phyloP scores from a whole-genome alignment of 139 green algal genomes.

The Penium margaritaceum region DNA sequence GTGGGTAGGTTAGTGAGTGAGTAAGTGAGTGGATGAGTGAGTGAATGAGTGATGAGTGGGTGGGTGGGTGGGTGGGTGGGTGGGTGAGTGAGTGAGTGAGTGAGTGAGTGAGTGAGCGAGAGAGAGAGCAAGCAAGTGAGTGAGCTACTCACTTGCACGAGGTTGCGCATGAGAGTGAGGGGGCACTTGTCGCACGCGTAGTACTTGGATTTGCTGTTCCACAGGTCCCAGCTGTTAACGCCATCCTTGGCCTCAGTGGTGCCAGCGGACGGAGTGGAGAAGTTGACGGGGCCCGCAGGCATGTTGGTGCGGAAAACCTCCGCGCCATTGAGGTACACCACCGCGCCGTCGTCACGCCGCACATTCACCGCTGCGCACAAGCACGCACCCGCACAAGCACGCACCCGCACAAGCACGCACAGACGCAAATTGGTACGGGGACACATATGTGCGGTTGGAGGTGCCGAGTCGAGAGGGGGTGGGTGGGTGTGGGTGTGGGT shows the following conservation, averaged over 20 bases:
- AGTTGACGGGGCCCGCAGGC: conserved; percentile 2
- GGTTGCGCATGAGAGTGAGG: too few relatives aligned
- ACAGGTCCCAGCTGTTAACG: neutral
- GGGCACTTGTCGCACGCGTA: conserved; percentile 5
- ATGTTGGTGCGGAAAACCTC: conserved; percentile 23
- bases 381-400: neutral
- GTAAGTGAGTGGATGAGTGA: too few relatives aligned
- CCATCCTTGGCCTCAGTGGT: neutral
- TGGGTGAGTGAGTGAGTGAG: too few relatives aligned
- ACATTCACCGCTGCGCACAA: conserved; percentile 3
- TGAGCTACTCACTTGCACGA: too few relatives aligned
- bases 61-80: too few relatives aligned
- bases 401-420: neutral
- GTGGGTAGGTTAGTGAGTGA: too few relatives aligned
- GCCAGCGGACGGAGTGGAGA: neutral
- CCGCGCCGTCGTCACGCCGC: conserved; percentile 17
- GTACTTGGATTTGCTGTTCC: conserved; percentile 13
- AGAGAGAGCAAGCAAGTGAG: too few relatives aligned
- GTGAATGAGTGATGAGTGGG: too few relatives aligned
- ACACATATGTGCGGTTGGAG: neutral
- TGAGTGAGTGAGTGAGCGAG: too few relatives aligned
- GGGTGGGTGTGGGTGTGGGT: neutral
- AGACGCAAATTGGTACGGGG: neutral
- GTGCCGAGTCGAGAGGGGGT: neutral
- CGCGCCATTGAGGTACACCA: conserved; percentile 28